Evolutionary conservation across 2,329 filamentous ascomycete genomes (phyloP).

Genomic region (Microcyclospora tardicrescens): DNA sequence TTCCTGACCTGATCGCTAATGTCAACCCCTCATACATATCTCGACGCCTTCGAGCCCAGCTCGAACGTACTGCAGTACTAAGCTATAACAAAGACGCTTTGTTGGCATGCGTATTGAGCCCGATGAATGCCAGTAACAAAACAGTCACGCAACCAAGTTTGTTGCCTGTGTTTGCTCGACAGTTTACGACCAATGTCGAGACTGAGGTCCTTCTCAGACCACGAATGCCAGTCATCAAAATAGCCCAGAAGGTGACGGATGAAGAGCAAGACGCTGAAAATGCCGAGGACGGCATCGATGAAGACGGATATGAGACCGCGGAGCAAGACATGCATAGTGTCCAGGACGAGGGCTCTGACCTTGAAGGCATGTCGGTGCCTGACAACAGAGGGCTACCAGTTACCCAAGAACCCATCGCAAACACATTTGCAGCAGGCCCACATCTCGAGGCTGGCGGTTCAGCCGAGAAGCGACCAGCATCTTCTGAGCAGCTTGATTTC

Average conservation of each 20-base stretch:
- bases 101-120: conserved; percentile 70
- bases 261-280: conserved; percentile 5
- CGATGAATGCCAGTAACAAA: conserved; percentile 43
- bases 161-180: conserved; percentile 61
- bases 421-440: not conserved
- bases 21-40: conserved; percentile 55
- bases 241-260: not conserved
- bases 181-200: conserved; percentile 48
- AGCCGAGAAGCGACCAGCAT: not conserved
- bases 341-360: not conserved
- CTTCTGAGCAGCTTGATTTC: too few species aligned
- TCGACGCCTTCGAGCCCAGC: conserved; percentile 56
- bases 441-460: not conserved
- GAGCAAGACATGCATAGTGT: not conserved
- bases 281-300: conserved; percentile 15
- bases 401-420: not conserved
- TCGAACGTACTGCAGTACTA: conserved; percentile 73
- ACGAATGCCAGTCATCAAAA: conserved; percentile 31
- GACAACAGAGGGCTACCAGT: not conserved
- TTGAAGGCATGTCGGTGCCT: not conserved
- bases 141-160: conserved; percentile 49
- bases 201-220: conserved; percentile 58
- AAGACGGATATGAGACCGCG: conserved; percentile 1
- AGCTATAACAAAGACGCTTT: conserved; percentile 57
- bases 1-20: conserved; percentile 44